phyloP scores from a whole-genome alignment of 352 stramenopile species.

The Phytophthora sp. region DNA sequence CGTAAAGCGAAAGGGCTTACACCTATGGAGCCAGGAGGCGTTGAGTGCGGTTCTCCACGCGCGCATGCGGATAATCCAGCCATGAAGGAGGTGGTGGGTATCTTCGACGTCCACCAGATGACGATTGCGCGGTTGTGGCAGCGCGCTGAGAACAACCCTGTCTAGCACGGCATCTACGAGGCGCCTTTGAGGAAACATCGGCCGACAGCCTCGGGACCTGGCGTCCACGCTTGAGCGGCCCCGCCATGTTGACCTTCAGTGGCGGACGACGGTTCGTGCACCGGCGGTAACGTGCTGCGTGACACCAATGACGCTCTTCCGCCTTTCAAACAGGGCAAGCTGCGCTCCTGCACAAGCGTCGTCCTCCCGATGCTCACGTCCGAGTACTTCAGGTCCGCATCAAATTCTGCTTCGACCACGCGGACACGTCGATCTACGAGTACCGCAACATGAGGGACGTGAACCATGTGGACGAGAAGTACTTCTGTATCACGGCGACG shows the following conservation, averaged over 20 bases:
- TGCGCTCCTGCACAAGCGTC: too few species aligned
- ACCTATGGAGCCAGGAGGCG: not conserved
- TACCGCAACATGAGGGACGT: too few species aligned
- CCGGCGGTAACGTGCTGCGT: too few species aligned
- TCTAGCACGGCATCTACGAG: not conserved
- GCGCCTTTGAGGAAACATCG: not conserved
- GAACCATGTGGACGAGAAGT: conserved; percentile 2
- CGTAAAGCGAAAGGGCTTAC: not conserved
- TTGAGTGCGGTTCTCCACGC: not conserved
- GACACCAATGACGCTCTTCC: too few species aligned
- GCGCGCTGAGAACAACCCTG: not conserved
- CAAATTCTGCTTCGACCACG: too few species aligned
- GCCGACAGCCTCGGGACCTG: not conserved
- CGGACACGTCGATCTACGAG: too few species aligned
- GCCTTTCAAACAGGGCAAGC: too few species aligned
- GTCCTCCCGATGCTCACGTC: too few species aligned
- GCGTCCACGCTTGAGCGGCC: not conserved
- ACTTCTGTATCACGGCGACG: not conserved
- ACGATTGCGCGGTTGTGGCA: not conserved
- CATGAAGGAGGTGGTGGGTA: not conserved
- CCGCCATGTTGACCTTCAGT: not conserved
- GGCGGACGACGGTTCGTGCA: not conserved
- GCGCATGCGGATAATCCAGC: not conserved
- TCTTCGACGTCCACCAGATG: not conserved
- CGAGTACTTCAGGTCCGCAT: too few species aligned